Evolutionary conservation across 306 rosid genomes (phyloP), one percentile per base, ranked within the genome.

Genomic region (Crataegus laevigata): DNA sequence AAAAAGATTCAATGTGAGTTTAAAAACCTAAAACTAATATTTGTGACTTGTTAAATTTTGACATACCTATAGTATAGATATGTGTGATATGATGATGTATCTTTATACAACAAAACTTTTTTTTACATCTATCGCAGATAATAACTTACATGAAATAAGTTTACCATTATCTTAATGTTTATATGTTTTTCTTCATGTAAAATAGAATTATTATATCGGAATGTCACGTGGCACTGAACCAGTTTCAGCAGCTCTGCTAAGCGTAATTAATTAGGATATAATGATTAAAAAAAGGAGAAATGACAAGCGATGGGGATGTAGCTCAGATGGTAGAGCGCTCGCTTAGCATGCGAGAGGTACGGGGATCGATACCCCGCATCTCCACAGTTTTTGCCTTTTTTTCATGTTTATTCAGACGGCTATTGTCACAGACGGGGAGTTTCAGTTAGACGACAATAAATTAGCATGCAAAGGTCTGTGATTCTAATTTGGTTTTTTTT

Each of bases 301-400:
- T 2, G 6, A 22, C 3, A 5, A 0, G 1, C 10, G 6, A 22
- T 0, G 54, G 52, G 71, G 54, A 40, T 40, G 71, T 66, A 66
- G 71, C 71, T 66, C 71, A 66, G 54, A 66, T 66, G 52, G 54
- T 66, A 91, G 96, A 91, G 98, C 89, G 91, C 94, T 91, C 87
- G 96, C 96, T 91, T 93, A 87, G 96, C 97, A 91, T 91, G 96
- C 90, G 89, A 89, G 91, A 93, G 92, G 94, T 82, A 86, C 86
- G 84, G 90, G 96, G 94, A 91, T 91, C 92, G 92, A 88, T 91
- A 83, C 93, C 96, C 97, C 84, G 92, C 98, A 84, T 91, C 96
- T 91, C 90, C 96, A 89, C 30, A 17, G 0, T 3, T 17, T 62
- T 6, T 10, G 3, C 8, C 12, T 32, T 18, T 32, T 28, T 32